Base-by-base conservation (phyloP, 1,139 yeast genomes). In the Yamadazyma blattariae region DNA sequence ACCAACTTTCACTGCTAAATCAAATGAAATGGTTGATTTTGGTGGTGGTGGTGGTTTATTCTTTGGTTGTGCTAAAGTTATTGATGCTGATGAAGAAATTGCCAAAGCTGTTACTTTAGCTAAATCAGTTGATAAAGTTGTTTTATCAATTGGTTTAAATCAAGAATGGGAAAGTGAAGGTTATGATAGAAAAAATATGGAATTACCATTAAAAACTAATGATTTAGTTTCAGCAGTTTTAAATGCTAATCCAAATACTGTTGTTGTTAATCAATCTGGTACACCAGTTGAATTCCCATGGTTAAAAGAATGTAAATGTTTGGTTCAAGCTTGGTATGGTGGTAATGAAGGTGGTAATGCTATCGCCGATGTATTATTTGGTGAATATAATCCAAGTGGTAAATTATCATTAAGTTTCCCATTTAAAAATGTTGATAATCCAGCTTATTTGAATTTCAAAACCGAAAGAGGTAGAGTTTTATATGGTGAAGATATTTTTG, bases 251-350 rank as follows among this genome's bases (percentile, higher is more conserved):
- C 67, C 71, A 25, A 71, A 75, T 47, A 62, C 73, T 4, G 67
- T 74, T 12, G 57, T 77, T 33, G 79, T 77, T 20, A 68, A 74
- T 52, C 82, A 77, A 52, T 66, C 79, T 3, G 83, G 84, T 36
- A 69, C 81, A 7, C 83, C 84, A 1, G 81, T 77, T 21, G 67
- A 71, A 27, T 58, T 78, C 60, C 78, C 80, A 25, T 77, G 82
- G 80, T 45, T 64, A 11, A 51, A 61, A 29, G 51, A 67, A 17
- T 71, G 67, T 11, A 60, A 64, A 34, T 71, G 70, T n/a, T 42
- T 77, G 25, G 54, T 77, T n/a, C 82, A 78, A 35, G 75, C 61
- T 9, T 61, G 67, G 67, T 61, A 51, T 39, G 65, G 66, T 9
- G 66, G 65, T 27, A 54, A 50, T 30, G 55, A 45, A 46, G 33